Base-by-base conservation (phyloP, 2,329 filamentous ascomycete genomes). In the Teratosphaeria epicoccoides region DNA sequence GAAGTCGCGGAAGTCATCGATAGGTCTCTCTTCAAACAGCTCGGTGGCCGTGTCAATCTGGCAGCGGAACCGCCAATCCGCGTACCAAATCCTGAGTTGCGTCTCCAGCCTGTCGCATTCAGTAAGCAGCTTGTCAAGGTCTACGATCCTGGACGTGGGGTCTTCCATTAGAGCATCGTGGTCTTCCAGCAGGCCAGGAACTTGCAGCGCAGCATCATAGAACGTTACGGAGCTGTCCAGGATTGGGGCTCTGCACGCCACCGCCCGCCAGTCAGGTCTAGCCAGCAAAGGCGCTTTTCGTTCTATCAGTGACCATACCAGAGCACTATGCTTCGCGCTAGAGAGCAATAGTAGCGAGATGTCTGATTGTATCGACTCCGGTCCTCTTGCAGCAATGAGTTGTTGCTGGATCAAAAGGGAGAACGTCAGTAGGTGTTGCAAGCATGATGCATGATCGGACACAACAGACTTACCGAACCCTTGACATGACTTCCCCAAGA, bases 211-310 rank as follows among this genome's bases (percentile, higher is more conserved):
- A 4, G 55, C 28, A 49, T 66, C 63, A 49, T 65, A 67, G 25
- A 67, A 59, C 7, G 51, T 23, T 1, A 60, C 59, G 1, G 58
- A 59, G 7, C 49, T 49, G 43, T 67, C 64, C 5, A 51, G 49
- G 12, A 57, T 49, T 7, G 57, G 59, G 28, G 52, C 54, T 12
- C 55, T 52, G 49, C 55, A 61, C n/a, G 60, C 60, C 22, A 65
- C 45, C 4, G 49, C 54, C 46, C 62, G 50, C 64, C 64, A 67
- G 28, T 62, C 58, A 2, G 57, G 57, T 33, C 46, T 53, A 1
- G 62, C 61, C 29, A 67, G 54, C 6, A 61, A 54, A n/a, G 57
- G 56, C n/a, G 54, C 58, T 49, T 65, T 64, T 25, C 64, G 52
- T 33, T 54, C 49, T 14, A 66, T 58, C 26, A 66, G 49, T 6